Evolutionary conservation across 352 stramenopile genomes (phyloP).

Genomic region (Thalassiosira pacifica): DNA sequence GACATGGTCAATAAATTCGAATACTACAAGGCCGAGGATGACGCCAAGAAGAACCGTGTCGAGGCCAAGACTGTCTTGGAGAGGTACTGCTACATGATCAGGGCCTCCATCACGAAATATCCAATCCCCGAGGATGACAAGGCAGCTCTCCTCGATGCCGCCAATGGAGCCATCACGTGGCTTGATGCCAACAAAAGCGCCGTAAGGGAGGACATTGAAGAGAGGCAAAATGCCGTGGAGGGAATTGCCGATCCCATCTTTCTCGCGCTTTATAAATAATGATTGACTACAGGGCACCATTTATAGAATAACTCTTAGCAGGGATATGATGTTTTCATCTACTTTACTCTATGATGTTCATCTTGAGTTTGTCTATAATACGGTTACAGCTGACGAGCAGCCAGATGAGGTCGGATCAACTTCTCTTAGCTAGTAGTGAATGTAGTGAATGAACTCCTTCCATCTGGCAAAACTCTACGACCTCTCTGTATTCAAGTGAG

Average conservation of each 20-base stretch:
- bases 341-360: too few relatives aligned
- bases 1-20: constrained; percentile 99
- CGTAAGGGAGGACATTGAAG: constrained; percentile 97
- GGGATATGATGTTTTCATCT: too few relatives aligned
- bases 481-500: too few relatives aligned
- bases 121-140: constrained; percentile 93
- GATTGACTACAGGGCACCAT: too few relatives aligned
- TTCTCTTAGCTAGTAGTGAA: too few relatives aligned
- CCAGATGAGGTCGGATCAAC: too few relatives aligned
- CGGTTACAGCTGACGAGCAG: too few relatives aligned
- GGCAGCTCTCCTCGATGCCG: constrained; percentile 90
- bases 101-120: constrained; percentile 89
- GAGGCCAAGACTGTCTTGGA: constrained; percentile 96
- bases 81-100: constrained; percentile 91
- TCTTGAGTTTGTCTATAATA: too few relatives aligned
- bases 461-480: too few relatives aligned
- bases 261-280: too few relatives aligned
- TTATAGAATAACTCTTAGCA: too few relatives aligned
- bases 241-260: constrained; percentile 98
- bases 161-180: constrained; percentile 99
- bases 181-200: constrained; percentile 98
- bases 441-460: too few relatives aligned
- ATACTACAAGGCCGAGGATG: constrained; percentile 98
- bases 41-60: constrained; percentile 96
- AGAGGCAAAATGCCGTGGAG: constrained; percentile 99